Conservation (phyloP, 2,329 filamentous ascomycete species). For the Claviceps monticola region DNA sequence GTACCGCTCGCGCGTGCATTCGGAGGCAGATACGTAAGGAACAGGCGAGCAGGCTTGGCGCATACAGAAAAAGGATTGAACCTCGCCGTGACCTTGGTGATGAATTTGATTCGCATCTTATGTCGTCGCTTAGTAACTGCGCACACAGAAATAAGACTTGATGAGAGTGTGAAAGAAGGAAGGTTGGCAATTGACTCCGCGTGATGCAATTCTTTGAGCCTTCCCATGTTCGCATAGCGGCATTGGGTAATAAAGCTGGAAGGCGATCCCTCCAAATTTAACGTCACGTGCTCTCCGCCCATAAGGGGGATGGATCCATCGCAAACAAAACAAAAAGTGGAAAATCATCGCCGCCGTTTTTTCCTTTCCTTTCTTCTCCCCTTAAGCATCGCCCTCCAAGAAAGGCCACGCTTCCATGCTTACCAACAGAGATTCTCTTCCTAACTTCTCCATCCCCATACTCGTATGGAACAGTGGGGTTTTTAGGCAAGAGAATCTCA, state of each 20-base stretch:
- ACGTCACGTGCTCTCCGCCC: slow-evolving; percentile 4
- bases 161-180: neutral
- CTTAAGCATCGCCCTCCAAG: slow-evolving; percentile 11
- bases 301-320: neutral
- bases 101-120: slow-evolving; percentile 71
- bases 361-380: slow-evolving; percentile 1
- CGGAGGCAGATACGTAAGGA: slow-evolving; percentile 73
- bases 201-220: neutral
- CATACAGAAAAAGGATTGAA: slow-evolving; percentile 84
- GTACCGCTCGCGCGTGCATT: slow-evolving; percentile 61
- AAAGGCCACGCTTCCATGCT: slow-evolving; percentile 14
- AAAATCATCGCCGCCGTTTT: neutral
- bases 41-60: slow-evolving; percentile 72
- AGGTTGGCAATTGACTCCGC: too few species aligned
- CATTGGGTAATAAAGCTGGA: too few species aligned
- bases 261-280: slow-evolving; percentile 1
- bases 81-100: slow-evolving; percentile 69
- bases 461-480: neutral
- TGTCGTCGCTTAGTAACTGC: too few species aligned
- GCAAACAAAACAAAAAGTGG: neutral
- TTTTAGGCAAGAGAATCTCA: neutral
- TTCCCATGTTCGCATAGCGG: neutral
- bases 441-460: neutral
- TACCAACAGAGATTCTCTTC: slow-evolving; percentile 9
- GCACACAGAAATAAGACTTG: too few species aligned